These are phyloP conservation scores for Tribonema minus DNA, from an alignment of 108 stramenopile species.

Conservation along the genomic window DNA sequence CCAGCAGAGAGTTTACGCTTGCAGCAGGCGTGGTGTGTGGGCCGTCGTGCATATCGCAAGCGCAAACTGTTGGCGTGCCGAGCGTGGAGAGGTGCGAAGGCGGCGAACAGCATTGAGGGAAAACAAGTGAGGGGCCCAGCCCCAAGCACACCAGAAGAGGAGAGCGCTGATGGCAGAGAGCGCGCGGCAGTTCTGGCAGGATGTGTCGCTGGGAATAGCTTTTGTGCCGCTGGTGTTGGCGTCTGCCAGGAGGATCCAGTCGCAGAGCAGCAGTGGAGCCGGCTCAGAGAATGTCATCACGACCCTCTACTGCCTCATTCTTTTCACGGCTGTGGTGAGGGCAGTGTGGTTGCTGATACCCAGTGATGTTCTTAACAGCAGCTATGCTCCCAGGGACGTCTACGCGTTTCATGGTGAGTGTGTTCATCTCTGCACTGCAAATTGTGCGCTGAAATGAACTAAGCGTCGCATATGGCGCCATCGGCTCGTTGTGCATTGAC, in stretches of 20 bases:
- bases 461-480: background rate
- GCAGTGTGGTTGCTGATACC: slow-evolving; percentile 86
- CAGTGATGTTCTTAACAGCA: slow-evolving; percentile 66
- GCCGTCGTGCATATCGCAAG: no score
- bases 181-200: background rate
- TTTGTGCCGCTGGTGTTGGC: background rate
- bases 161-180: no score
- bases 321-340: slow-evolving; percentile 67
- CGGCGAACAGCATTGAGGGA: no score
- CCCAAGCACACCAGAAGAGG: no score
- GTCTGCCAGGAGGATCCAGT: no score
- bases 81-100: no score
- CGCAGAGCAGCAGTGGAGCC: background rate
- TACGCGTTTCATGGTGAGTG: slow-evolving; percentile 87
- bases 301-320: slow-evolving; percentile 86
- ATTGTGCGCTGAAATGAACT: slow-evolving; percentile 48
- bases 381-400: slow-evolving; percentile 75
- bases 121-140: no score
- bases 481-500: background rate
- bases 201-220: background rate
- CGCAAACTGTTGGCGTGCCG: no score
- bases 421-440: no score
- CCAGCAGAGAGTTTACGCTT: no score
- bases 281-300: slow-evolving; percentile 71
- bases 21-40: no score